Evolutionary conservation across 495 filamentous ascomycete species (phyloP).

Genomic region (Neurospora hispaniola): DNA sequence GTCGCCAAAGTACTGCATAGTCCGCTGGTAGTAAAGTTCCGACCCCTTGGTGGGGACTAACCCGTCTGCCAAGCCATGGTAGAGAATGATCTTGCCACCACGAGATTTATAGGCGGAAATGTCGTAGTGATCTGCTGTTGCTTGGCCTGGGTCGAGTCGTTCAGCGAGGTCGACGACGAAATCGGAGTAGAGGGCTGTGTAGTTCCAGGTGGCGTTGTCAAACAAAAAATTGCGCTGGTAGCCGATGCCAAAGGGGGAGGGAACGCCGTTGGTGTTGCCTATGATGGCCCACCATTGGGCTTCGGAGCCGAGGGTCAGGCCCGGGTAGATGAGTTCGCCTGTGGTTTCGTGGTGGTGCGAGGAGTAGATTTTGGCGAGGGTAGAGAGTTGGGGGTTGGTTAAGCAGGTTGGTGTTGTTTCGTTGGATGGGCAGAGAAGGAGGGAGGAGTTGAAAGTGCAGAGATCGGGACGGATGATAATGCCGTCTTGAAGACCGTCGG

Average conservation of each 20-base stretch:
- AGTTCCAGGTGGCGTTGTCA: slow-evolving; percentile 31
- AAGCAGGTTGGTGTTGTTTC: slow-evolving; percentile 37
- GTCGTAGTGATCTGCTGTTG: slow-evolving; percentile 36
- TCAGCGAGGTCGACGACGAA: slow-evolving; percentile 14
- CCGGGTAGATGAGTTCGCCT: slow-evolving; percentile 43
- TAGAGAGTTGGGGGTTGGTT: slow-evolving; percentile 43
- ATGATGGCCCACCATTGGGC: slow-evolving; percentile 14
- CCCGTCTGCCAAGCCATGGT: slow-evolving; percentile 45
- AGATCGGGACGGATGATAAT: slow-evolving; percentile 50
- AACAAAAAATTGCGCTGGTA: slow-evolving; percentile 33
- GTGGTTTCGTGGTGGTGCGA: slow-evolving; percentile 40
- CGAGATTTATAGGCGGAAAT: slow-evolving; percentile 29
- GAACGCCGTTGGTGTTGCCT: slow-evolving; percentile 4
- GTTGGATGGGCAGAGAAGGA: slow-evolving; percentile 38
- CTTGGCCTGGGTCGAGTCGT: slow-evolving; percentile 25
- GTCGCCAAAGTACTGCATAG: no score
- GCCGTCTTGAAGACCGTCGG: slow-evolving; percentile 52
- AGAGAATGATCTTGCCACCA: slow-evolving; percentile 47
- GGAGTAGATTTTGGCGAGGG: slow-evolving; percentile 42
- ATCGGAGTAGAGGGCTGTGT: slow-evolving; percentile 16
- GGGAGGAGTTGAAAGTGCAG: slow-evolving; percentile 45
- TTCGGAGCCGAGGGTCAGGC: slow-evolving; percentile 29
- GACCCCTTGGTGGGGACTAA: slow-evolving; percentile 35
- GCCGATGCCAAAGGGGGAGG: slow-evolving; percentile 24
- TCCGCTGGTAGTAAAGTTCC: slow-evolving; percentile 32